These are phyloP conservation scores for Xylariaceae sp. DNA, from an alignment of 2,329 filamentous ascomycete genomes.

Conservation along the genomic window DNA sequence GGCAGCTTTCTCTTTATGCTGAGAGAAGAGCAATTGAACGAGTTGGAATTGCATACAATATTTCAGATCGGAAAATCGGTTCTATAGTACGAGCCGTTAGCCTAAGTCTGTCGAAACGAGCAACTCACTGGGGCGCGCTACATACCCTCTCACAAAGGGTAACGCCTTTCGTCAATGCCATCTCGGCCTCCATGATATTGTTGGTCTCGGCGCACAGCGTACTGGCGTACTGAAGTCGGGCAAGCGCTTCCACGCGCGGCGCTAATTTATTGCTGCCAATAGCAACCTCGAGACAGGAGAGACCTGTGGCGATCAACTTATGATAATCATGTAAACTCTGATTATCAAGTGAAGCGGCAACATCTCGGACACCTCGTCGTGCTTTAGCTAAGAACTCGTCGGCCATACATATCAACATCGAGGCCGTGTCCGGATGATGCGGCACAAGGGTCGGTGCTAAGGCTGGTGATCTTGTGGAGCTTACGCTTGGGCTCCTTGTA, in stretches of 20 bases:
- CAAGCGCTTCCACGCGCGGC: slow-evolving; percentile 62
- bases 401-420: slow-evolving; percentile 63
- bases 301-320: slow-evolving; percentile 63
- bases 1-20: slow-evolving; percentile 65
- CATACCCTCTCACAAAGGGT: slow-evolving; percentile 60
- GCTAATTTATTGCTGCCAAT: slow-evolving; percentile 56
- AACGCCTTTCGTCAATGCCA: slow-evolving; percentile 64
- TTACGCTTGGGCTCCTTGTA: slow-evolving; percentile 32
- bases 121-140: slow-evolving; percentile 6
- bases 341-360: slow-evolving; percentile 47
- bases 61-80: slow-evolving; percentile 60
- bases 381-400: slow-evolving; percentile 71
- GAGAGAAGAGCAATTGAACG: slow-evolving; percentile 60
- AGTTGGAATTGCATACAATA: slow-evolving; percentile 73
- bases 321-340: slow-evolving; percentile 60
- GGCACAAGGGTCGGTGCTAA: slow-evolving; percentile 38
- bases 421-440: slow-evolving; percentile 44
- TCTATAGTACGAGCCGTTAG: slow-evolving; percentile 35
- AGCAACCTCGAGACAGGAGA: slow-evolving; percentile 67
- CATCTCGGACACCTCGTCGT: slow-evolving; percentile 46
- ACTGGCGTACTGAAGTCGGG: slow-evolving; percentile 66
- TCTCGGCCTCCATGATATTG: slow-evolving; percentile 68
- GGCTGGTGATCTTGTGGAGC: slow-evolving; percentile 32
- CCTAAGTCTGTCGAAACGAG: slow-evolving; percentile 2
- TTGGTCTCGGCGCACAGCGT: slow-evolving; percentile 71